A percentile compares a stretch with the other conserved stretches of the same genome.
Conservation (phyloP, 148 eudicot species). For the Rhododendron griersonianum region DNA sequence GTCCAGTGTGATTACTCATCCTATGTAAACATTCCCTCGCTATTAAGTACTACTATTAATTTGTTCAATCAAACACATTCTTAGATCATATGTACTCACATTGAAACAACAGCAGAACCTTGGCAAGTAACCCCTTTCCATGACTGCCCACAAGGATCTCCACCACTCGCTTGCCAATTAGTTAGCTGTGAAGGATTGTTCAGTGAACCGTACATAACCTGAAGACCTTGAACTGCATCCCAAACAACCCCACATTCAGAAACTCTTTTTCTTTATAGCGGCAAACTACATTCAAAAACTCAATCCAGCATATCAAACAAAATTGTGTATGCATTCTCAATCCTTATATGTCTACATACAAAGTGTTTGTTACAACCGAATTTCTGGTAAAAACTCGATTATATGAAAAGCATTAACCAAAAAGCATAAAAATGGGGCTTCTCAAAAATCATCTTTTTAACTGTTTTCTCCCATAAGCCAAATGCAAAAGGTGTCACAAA, state of each 20-base stretch:
- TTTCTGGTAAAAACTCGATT: neutral
- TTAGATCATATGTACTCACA: constrained; percentile 39
- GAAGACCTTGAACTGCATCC: constrained; percentile 75
- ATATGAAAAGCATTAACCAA: neutral
- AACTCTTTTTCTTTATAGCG: neutral
- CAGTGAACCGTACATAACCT: constrained; percentile 68
- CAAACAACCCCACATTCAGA: constrained; percentile 10
- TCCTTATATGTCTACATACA: neutral
- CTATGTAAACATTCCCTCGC: neutral
- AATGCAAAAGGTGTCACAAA: neutral
- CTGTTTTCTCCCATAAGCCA: neutral
- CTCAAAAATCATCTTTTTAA: neutral
- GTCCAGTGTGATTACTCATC: neutral
- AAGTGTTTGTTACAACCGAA: neutral
- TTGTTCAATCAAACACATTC: neutral
- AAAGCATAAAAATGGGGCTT: neutral
- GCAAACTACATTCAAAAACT: neutral
- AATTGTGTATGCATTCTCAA: neutral
- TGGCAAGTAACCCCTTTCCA: constrained; percentile 88
- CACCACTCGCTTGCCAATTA: constrained; percentile 73
- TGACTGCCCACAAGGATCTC: constrained; percentile 95
- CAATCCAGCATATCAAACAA: neutral
- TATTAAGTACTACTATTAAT: neutral
- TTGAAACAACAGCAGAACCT: constrained; percentile 78
- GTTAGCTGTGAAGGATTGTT: constrained; percentile 80